These are phyloP conservation scores for Suillus paluster DNA, from an alignment of 768 basidiomycete species.

Conservation along the genomic window DNA sequence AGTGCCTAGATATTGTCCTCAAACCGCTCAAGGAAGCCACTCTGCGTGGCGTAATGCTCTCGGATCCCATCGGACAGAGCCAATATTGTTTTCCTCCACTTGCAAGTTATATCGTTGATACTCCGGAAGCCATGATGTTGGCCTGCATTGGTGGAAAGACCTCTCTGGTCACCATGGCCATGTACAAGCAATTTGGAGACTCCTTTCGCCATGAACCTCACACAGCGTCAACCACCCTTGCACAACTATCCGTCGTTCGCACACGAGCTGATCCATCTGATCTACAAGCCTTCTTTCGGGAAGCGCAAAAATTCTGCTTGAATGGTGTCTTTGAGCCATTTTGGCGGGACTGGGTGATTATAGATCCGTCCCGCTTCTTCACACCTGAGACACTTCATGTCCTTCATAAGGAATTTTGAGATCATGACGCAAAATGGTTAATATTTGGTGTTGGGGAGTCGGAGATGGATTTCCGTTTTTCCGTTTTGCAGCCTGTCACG, in stretches of 20 bases:
- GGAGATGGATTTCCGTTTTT: no score
- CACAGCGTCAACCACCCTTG: constrained; percentile 4
- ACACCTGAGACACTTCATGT: constrained; percentile 42
- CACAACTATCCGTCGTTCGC: background rate
- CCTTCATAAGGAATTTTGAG: no score
- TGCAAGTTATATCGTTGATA: constrained; percentile 39
- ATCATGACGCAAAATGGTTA: no score
- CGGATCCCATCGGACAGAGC: no score
- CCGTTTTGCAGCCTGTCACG: no score
- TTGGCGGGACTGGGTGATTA: constrained; percentile 40
- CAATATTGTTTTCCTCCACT: no score
- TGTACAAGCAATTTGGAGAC: constrained; percentile 32
- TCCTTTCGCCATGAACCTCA: constrained; percentile 3
- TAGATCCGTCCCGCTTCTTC: constrained; percentile 38
- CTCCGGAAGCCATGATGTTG: constrained; percentile 34
- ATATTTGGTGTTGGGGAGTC: no score
- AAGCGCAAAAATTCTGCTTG: background rate
- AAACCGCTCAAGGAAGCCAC: no score
- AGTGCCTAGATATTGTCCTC: no score
- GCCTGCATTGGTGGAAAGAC: constrained; percentile 34
- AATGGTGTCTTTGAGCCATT: constrained; percentile 31
- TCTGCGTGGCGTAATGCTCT: no score
- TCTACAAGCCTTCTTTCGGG: no score
- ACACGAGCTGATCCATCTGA: no score
- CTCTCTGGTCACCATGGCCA: constrained; percentile 37